Evolutionary conservation across 345 rosid genomes (phyloP).

Genomic region (Camelina laxa): DNA sequence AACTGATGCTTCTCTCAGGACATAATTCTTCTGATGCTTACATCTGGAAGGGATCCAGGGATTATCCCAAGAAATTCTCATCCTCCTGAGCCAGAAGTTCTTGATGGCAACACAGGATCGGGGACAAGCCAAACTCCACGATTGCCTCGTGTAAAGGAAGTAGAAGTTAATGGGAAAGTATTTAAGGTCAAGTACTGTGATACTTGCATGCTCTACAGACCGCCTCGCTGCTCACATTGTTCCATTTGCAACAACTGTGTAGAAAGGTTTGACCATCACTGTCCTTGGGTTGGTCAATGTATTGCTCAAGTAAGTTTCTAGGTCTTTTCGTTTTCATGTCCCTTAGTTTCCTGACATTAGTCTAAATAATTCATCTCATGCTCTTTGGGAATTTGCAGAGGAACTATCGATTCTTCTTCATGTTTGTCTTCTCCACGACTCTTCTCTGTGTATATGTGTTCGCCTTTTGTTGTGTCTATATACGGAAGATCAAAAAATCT

Average conservation of each 20-base stretch:
- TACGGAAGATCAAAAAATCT: constrained; percentile 61
- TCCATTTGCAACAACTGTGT: constrained; percentile 94
- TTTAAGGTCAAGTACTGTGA: constrained; percentile 86
- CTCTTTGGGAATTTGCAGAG: constrained; percentile 57
- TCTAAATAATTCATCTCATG: constrained; percentile 29
- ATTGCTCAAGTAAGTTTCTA: constrained; percentile 73
- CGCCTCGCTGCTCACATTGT: constrained; percentile 95
- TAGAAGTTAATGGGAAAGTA: constrained; percentile 62
- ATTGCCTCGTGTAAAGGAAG: constrained; percentile 76
- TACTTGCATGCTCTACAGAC: constrained; percentile 93
- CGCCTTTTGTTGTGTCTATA: constrained; percentile 75
- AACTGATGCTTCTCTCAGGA: constrained; percentile 53
- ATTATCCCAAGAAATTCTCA: constrained; percentile 80
- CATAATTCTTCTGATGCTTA: constrained; percentile 70
- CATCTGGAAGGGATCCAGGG: constrained; percentile 96
- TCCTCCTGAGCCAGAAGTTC: constrained; percentile 77
- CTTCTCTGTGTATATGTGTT: constrained; percentile 81
- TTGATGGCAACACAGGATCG: constrained; percentile 53
- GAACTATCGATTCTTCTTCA: constrained; percentile 93
- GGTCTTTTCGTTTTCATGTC: constrained; percentile 1
- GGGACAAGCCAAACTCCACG: constrained; percentile 49
- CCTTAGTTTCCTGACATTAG: background rate
- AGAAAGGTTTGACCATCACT: constrained; percentile 94
- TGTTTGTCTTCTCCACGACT: constrained; percentile 91
- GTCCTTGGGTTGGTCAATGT: constrained; percentile 99